Evolutionary conservation across 192 early-diverging fungal genomes (phyloP), one percentile per base, ranked within the genome.

Genomic region (Jimgerdemannia flammicorona): DNA sequence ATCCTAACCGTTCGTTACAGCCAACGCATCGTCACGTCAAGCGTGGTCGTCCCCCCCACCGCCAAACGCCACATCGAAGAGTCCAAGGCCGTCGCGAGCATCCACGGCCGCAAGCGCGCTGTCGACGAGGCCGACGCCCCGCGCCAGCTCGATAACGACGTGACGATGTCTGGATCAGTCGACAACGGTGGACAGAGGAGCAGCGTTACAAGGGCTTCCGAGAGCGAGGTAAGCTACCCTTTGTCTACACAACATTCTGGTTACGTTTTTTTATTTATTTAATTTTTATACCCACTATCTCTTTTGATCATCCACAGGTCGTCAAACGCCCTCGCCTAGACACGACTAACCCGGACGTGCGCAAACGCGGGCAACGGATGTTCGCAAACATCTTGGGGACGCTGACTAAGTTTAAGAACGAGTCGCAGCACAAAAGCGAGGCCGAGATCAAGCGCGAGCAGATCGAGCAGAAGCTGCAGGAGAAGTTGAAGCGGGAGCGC

Each of bases 351-450:
- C 67, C 71, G 54, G 83, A 81, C 66, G 73, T 74, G 6, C 71
- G 80, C 39, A 72, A 83, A 65, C 78, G 86, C 44, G 70, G 78
- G 3, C 74, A 86, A 64, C 76, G 86, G 41, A 79, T 88, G 72
- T 88, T 88, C 74, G 87, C 87, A 9, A 75, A 84, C 18, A 54
- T 88, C 10, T 64, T 88, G 66, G 87, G 85, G 19, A 88, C 87
- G 3, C 73, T 88, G 3, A 84, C 77, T 3, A 88, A 88, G 74
- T 88, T 88, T 72, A 88, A 88, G 75, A 78, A 80, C 44, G 81
- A 85, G 9, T 80, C 72, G 29, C 73, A 71, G 70, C 73, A 85
- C 54, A 88, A 80, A 43, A 74, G 70, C 11, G 82, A 88, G 68
- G 83, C 83, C 10, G 86, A 81, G 69, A 79, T 74, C 3, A 11